These are phyloP conservation scores for Pyrus bretschneideri DNA, from an alignment of 306 rosid genomes.

Conservation along the genomic window DNA sequence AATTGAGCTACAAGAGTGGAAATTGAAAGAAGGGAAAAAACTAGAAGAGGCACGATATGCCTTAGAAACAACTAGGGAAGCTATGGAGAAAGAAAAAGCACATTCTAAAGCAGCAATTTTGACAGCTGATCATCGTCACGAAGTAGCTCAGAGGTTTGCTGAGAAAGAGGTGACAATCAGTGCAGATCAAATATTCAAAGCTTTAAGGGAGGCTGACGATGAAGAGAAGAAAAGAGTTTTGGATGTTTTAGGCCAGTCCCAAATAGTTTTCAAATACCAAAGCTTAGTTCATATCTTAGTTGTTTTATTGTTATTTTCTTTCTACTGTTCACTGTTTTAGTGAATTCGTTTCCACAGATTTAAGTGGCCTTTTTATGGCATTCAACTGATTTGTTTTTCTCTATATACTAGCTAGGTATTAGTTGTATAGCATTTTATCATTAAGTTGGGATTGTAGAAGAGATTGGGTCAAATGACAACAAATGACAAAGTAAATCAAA, in stretches of 20 bases:
- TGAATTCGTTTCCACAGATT: neutral
- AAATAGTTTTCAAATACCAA: conserved; percentile 16
- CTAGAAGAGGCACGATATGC: conserved; percentile 10
- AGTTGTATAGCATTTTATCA: neutral
- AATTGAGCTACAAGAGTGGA: conserved; percentile 21
- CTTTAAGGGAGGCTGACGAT: neutral
- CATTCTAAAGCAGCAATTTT: conserved; percentile 3
- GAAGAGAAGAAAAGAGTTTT: neutral
- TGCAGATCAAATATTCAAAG: conserved; percentile 9
- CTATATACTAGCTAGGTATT: neutral
- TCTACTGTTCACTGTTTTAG: conserved; percentile 8
- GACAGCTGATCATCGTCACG: conserved; percentile 8
- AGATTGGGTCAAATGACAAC: too few species aligned
- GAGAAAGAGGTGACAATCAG: conserved; percentile 8
- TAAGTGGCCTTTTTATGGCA: neutral
- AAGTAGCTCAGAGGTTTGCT: conserved; percentile 14
- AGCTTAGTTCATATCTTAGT: conserved; percentile 16
- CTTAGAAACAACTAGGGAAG: conserved; percentile 1
- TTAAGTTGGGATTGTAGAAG: too few species aligned
- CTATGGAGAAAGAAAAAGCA: conserved; percentile 6
- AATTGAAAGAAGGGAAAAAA: conserved; percentile 14
- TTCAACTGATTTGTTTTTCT: neutral
- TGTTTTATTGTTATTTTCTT: conserved; percentile 2
- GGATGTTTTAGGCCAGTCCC: conserved; percentile 19
- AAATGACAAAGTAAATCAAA: too few species aligned